These are phyloP conservation scores for Saccharomyces pastorianus DNA, from an alignment of 1,139 yeast genomes.

Conservation along the genomic window DNA sequence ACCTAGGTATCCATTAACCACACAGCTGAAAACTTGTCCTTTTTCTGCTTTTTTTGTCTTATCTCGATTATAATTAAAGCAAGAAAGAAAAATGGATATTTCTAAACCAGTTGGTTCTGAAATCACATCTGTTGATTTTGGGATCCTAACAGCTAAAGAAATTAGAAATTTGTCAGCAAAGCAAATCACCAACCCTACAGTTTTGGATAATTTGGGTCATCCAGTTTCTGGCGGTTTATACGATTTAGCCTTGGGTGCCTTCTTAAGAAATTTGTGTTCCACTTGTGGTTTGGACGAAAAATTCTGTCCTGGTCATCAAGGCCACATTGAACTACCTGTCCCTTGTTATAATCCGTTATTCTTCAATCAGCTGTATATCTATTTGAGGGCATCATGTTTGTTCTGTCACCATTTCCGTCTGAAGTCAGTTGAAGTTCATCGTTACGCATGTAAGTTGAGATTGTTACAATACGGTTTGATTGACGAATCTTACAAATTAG, in stretches of 20 bases:
- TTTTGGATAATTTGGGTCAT: conserved; percentile 91
- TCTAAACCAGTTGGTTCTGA: conserved; percentile 94
- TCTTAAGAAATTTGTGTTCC: conserved; percentile 76
- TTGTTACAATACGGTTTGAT: conserved; percentile 84
- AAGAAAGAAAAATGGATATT: conserved; percentile 59
- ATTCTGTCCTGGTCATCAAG: conserved; percentile 96
- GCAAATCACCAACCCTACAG: conserved; percentile 91
- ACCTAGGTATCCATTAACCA: neutral
- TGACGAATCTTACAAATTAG: conserved; percentile 68
- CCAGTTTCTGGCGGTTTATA: conserved; percentile 91
- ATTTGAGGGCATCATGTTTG: conserved; percentile 77
- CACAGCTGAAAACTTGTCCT: neutral
- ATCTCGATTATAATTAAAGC: neutral
- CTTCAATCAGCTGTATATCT: conserved; percentile 81
- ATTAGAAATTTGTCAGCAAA: conserved; percentile 82
- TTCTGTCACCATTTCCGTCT: conserved; percentile 84
- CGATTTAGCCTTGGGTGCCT: conserved; percentile 91
- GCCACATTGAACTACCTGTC: conserved; percentile 92
- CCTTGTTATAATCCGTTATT: conserved; percentile 94
- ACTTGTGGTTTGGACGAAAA: conserved; percentile 95
- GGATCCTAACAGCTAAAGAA: conserved; percentile 74
- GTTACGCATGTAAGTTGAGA: conserved; percentile 66
- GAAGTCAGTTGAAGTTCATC: conserved; percentile 59
- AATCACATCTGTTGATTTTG: conserved; percentile 86
- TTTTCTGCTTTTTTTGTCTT: neutral